Evolutionary conservation across 2,329 filamentous ascomycete genomes (phyloP), one percentile per base, ranked within the genome.

Genomic region (Trichophyton simii): DNA sequence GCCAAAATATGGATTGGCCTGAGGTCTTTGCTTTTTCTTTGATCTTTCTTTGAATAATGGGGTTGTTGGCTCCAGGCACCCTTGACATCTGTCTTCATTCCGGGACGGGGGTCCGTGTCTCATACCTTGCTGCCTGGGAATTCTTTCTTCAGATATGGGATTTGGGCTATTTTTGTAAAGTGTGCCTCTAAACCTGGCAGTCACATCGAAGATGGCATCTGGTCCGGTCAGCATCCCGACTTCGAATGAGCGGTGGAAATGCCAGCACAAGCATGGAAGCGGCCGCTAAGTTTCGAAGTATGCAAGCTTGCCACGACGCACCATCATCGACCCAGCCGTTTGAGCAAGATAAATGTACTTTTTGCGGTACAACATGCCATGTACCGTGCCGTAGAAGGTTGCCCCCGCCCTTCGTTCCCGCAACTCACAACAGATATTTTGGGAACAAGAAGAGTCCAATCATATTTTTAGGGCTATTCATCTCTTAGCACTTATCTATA

Each of bases 261-360:
- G 50, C 50, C 50, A 54, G 11, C 25, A 54, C 48, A 34, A 54
- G 50, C 50, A 54, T 31, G 22, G 50, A 54, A 54, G 50, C 50
- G 50, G 50, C 18, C 50, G 50, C 34, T 58, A 44, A 18, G 55
- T 58, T 58, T 58, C 38, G 38, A 58, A 58, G 20, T 18, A 38
- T 44, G 55, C 55, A 58, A 42, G 55, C 55, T 44, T 58, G 55
- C 55, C 55, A 58, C 55, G 55, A 58, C n/a, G 55, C 55, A 58
- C 55, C 55, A 9, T 18, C 55, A 54, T n/a, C 18, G 50, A 25
- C 50, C 48, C 22, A 54, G 50, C 50, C 50, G 28, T 31, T 34
- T 25, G 28, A 54, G 28, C 9, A 31, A 6, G 50, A 54, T 54
- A 54, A 38, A 38, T 38, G 34, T 54, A 15, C 50, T 31, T 54